Percentiles rank a stretch among this genome's conserved stretches.
These are phyloP conservation scores for Scedosporium boydii DNA, from an alignment of 2,329 filamentous ascomycete species.

Conservation along the genomic window DNA sequence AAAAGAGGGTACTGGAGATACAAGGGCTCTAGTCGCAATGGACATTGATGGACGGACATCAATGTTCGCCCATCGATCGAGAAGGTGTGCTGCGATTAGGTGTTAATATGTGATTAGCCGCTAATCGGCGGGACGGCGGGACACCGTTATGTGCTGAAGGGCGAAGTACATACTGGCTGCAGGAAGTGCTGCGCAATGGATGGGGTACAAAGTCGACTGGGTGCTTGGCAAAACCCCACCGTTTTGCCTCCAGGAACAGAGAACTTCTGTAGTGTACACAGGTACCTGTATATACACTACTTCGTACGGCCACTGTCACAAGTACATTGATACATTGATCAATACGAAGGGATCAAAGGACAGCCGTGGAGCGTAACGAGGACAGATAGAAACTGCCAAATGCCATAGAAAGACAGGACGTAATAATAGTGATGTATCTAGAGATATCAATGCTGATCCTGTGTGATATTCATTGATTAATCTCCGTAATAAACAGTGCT, in stretches of 20 bases:
- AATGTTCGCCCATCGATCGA: neutral
- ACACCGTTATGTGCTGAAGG: neutral
- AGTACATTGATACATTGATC: no score
- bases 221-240: neutral
- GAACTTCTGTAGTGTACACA: neutral
- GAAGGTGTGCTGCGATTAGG: neutral
- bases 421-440: neutral
- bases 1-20: neutral
- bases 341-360: no score
- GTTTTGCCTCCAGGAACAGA: neutral
- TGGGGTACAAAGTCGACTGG: neutral
- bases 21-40: neutral
- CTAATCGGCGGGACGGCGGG: conserved; percentile 7
- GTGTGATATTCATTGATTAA: neutral
- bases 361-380: neutral
- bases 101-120: conserved; percentile 6
- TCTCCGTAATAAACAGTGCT: neutral
- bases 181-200: neutral
- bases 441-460: neutral
- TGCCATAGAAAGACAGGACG: neutral
- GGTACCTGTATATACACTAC: no score
- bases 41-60: neutral
- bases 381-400: neutral
- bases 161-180: neutral
- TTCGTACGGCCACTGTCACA: no score